These are phyloP conservation scores for Trebouxia sp. DNA, from an alignment of 139 green algal species.

Conservation along the genomic window DNA sequence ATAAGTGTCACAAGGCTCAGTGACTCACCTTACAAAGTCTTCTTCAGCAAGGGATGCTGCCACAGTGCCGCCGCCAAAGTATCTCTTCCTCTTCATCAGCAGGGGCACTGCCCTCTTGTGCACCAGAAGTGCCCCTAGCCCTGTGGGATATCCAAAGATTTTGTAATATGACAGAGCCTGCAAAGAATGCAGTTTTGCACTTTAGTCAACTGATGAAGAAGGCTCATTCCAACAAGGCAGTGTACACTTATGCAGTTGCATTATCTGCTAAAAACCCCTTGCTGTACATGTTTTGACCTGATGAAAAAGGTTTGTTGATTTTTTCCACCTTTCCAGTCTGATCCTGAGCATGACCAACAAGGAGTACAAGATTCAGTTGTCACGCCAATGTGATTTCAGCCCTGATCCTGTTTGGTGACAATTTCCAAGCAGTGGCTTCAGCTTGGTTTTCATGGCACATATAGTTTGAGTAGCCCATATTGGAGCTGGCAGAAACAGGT, in stretches of 20 bases:
- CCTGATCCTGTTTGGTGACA: no score
- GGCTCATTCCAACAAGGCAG: no score
- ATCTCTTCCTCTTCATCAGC: constrained; percentile 64
- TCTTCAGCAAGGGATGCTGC: constrained; percentile 54
- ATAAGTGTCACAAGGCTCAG: not conserved
- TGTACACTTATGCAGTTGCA: no score
- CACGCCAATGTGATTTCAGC: no score
- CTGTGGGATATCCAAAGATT: constrained; percentile 82
- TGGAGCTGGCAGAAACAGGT: not conserved
- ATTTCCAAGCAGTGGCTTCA: no score
- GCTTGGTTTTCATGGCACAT: not conserved
- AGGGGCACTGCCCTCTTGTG: constrained; percentile 45
- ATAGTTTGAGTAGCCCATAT: not conserved
- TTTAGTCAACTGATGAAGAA: not conserved
- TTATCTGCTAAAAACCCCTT: no score
- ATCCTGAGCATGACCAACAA: no score
- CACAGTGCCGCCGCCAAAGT: constrained; percentile 89
- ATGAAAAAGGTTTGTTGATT: no score
- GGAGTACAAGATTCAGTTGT: no score
- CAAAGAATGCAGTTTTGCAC: not conserved
- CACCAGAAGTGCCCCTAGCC: constrained; percentile 84
- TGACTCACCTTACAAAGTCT: constrained; percentile 50
- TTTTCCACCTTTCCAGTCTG: no score
- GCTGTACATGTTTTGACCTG: no score
- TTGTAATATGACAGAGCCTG: constrained; percentile 93